Conservation (phyloP, 306 rosid species). For the Astragalus glycyphyllos region DNA sequence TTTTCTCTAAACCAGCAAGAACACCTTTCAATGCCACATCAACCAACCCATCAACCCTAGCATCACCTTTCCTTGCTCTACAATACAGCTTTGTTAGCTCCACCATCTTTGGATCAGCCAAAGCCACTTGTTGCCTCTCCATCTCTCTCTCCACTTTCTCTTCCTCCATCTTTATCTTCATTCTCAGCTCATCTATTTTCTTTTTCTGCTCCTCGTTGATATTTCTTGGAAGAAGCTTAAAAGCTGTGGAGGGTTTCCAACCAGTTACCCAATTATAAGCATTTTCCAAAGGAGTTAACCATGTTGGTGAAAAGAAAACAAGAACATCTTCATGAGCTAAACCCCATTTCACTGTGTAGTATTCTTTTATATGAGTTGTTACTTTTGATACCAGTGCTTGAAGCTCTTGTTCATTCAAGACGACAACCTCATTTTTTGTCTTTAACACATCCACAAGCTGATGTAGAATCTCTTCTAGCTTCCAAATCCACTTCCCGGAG, state of each 20-base stretch:
- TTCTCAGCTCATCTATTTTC: conserved; percentile 29
- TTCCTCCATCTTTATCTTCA: conserved; percentile 47
- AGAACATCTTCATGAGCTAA: conserved; percentile 61
- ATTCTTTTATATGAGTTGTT: conserved; percentile 63
- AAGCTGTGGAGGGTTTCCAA: conserved; percentile 42
- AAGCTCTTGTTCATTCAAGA: conserved; percentile 36
- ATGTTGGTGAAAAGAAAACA: conserved; percentile 56
- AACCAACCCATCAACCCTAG: conserved; percentile 37
- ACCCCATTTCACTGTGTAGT: conserved; percentile 73
- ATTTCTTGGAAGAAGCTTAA: not conserved
- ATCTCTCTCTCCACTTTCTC: conserved; percentile 52
- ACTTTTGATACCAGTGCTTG: conserved; percentile 49
- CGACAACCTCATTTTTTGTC: not conserved
- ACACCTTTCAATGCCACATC: conserved; percentile 55
- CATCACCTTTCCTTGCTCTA: conserved; percentile 16
- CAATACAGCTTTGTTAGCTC: conserved; percentile 44
- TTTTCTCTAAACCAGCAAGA: conserved; percentile 58
- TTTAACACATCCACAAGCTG: conserved; percentile 40
- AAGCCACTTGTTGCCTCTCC: conserved; percentile 50
- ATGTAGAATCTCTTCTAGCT: conserved; percentile 52
- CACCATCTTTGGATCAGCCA: conserved; percentile 66
- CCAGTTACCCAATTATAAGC: conserved; percentile 43
- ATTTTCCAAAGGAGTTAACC: conserved; percentile 46
- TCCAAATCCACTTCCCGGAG: conserved; percentile 53
- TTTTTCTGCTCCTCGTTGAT: conserved; percentile 36